A percentile compares a stretch with the other conserved stretches of the same genome.
Evolutionary conservation across 1,284 basidiomycete species (phyloP).

Genomic region (Pseudozyma hubeiensis): DNA sequence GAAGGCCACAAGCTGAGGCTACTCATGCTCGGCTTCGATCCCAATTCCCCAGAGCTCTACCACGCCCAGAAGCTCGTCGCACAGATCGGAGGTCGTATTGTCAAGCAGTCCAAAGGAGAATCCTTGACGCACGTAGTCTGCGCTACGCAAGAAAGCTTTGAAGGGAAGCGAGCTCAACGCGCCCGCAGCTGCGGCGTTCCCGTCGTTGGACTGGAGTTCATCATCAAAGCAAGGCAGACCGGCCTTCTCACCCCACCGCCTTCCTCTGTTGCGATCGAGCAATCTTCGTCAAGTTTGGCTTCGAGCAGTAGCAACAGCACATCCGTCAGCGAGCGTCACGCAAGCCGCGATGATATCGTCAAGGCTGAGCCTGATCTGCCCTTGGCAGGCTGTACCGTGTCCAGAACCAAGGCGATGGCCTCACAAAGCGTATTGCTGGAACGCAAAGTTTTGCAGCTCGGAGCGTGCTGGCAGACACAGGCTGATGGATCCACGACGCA

Average conservation of each 20-base stretch:
- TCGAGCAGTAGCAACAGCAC: constrained; percentile 8
- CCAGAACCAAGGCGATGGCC: constrained; percentile 28
- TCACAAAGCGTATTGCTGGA: constrained; percentile 32
- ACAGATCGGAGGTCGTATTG: constrained; percentile 43
- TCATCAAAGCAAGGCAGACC: constrained; percentile 27
- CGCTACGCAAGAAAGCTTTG: constrained; percentile 25
- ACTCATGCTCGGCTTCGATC: constrained; percentile 45
- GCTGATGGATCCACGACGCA: constrained; percentile 28
- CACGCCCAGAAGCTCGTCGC: constrained; percentile 48
- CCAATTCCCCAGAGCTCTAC: constrained; percentile 49
- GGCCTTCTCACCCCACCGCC: constrained; percentile 28
- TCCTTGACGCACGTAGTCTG: constrained; percentile 52
- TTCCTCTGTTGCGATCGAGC: constrained; percentile 10
- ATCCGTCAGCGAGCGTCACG: background rate
- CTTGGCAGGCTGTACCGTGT: constrained; percentile 32
- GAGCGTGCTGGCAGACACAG: constrained; percentile 35
- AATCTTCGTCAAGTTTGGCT: constrained; percentile 7
- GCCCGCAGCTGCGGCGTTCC: constrained; percentile 39
- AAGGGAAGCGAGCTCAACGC: constrained; percentile 29
- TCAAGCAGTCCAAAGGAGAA: constrained; percentile 34
- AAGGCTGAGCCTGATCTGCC: constrained; percentile 11
- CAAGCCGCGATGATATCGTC: background rate
- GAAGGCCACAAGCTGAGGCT: constrained; percentile 28
- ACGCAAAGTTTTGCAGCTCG: constrained; percentile 43
- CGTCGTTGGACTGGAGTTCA: constrained; percentile 41